Evolutionary conservation across 805 yeast species (phyloP), one percentile per base, ranked within the genome.

Genomic region (Lipomyces spencermartinsiae): DNA sequence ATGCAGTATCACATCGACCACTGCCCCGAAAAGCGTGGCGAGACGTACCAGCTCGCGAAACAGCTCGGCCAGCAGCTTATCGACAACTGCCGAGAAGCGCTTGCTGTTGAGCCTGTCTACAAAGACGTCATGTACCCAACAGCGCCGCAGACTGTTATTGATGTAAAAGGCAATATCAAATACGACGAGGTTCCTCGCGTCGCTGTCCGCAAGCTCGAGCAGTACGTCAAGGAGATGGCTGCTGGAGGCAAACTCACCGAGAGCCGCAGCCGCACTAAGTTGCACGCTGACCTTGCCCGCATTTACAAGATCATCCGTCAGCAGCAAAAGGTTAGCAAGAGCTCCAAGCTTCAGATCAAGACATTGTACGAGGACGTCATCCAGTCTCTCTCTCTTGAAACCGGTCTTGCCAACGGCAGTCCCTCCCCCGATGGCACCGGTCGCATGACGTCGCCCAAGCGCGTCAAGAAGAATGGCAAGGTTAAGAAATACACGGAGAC

Each of bases 221-320:
- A 93, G 79, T 95, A 95, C 79, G 98, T 95, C 73, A 86, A 88
- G 78, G 97, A 92, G 80, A 93, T 95, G 98, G 97, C 98, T 63
- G 89, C 87, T 77, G 99, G 99, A 81, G 93, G 97, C 75, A 88
- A 87, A 73, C 81, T 92, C 77, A 91, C 98, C 68, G 79, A 81
- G 58, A 89, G 91, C 76, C 76, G 77, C 34, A 69, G 67, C 51
- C 74, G 75, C 61, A 88, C 92, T 76, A 89, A 91, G 78, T 94
- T 92, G 78, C 74, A 74, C 39, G 62, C 72, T 33, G 97, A 93
- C 80, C 85, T 92, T 78, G 86, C 92, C 55, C 86, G 88, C 76
- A 90, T 92, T 73, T 92, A 93, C 84, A 87, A 94, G 66, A 86
- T 93, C 71, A 85, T 90, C 70, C 88, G 88, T 74, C 94, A 90